Base-by-base conservation (phyloP, 2,329 filamentous ascomycete genomes). In the Fusarium sp. region DNA sequence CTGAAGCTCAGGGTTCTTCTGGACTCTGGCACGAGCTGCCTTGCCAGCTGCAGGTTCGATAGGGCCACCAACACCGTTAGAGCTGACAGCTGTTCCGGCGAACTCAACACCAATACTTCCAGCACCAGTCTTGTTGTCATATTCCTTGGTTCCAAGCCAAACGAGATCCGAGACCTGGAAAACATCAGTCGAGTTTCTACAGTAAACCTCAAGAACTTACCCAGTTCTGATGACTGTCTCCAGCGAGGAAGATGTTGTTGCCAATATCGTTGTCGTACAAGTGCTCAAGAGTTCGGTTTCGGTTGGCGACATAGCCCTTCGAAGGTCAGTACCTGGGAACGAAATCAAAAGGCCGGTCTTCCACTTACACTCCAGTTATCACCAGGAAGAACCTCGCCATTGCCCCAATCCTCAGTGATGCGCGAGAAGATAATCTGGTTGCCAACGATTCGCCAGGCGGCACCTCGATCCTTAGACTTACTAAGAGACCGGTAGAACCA, bases 171-270 rank as follows among this genome's bases (percentile, higher is more conserved):
- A 77, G 15, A 79, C 89, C 89, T 91, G 27, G 87, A 86, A 7
- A 4, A 6, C 0, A 29, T 72, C 15, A 71, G 50, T 3, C 22
- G 7, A 35, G 25, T 14, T 25, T 4, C 6, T 33, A 33, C 5
- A 25, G 25, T 25, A 25, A 25, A 25, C 25, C 25, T 25, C 25
- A 25, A 25, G 25, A 5, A 25, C 25, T 25, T 61, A 71, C 70
- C 71, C 71, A 73, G 42, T 74, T 74, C 52, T 74, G 71, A 77
- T 94, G 92, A 42, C 85, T 88, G 77, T 94, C 92, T 17, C 92
- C 92, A 0, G 91, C 86, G 29, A 94, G 86, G 75, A 94, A 89
- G 73, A 94, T 88, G 76, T 91, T 94, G 83, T 94, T 94, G 61
- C 83, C 84, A 72, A 94, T 93, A 25, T 90, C 85, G 79, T 93